A percentile compares a stretch with the other conserved stretches of the same genome.
Evolutionary conservation across 2,329 filamentous ascomycete genomes (phyloP).

Genomic region (Ceratocystis alfenasii): DNA sequence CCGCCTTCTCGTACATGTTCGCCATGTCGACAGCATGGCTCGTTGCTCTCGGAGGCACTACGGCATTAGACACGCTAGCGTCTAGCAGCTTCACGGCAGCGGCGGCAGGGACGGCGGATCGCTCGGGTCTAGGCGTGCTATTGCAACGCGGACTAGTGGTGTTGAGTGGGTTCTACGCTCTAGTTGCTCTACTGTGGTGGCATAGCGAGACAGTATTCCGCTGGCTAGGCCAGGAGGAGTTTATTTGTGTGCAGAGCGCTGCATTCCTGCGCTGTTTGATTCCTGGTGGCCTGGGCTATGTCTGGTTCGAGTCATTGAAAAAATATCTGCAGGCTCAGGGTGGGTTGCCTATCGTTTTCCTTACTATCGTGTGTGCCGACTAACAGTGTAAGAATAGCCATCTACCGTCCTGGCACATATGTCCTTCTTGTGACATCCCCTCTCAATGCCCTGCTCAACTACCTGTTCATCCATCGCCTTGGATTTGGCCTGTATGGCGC

Average conservation of each 20-base stretch:
- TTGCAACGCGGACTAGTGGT: constrained; percentile 66
- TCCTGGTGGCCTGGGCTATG: constrained; percentile 72
- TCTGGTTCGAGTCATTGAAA: constrained; percentile 79
- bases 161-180: constrained; percentile 57
- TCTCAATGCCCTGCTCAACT: constrained; percentile 70
- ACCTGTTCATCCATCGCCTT: constrained; percentile 61
- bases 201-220: constrained; percentile 64
- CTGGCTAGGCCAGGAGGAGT: constrained; percentile 63
- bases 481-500: constrained; percentile 64
- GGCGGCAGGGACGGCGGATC: constrained; percentile 64
- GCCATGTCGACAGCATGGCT: constrained; percentile 83
- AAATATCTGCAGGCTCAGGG: constrained; percentile 82
- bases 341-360: constrained; percentile 32
- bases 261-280: constrained; percentile 61
- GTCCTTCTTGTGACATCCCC: constrained; percentile 74
- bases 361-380: neutral
- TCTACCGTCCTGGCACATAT: constrained; percentile 75
- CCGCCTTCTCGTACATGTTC: constrained; percentile 88
- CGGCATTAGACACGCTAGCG: constrained; percentile 72
- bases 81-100: constrained; percentile 74
- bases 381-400: constrained; percentile 28
- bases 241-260: constrained; percentile 61
- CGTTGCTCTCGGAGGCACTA: constrained; percentile 73
- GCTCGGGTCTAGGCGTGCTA: constrained; percentile 64
- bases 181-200: constrained; percentile 62